Conservation (phyloP, 1,139 yeast genomes). For the Scheffersomyces parashehatae region DNA sequence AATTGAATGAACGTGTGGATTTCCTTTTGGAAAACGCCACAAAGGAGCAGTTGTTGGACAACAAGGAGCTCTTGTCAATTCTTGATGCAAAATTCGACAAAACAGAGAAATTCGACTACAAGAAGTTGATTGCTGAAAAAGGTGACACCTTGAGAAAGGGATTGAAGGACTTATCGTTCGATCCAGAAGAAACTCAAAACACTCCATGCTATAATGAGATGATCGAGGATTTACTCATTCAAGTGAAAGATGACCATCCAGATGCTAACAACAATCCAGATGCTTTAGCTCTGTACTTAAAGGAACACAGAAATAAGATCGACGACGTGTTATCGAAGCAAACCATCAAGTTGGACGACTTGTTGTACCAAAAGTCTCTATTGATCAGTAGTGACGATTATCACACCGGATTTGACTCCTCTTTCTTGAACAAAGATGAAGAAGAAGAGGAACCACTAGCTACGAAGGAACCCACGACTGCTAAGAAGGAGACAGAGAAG, state of each 20-base stretch:
- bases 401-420: constrained; percentile 90
- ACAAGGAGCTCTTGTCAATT: constrained; percentile 38
- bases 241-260: constrained; percentile 59
- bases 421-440: constrained; percentile 66
- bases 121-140: constrained; percentile 33
- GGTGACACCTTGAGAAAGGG: constrained; percentile 45
- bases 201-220: constrained; percentile 87
- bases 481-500: constrained; percentile 5
- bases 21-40: constrained; percentile 46
- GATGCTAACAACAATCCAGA: constrained; percentile 48
- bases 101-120: constrained; percentile 52
- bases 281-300: constrained; percentile 42
- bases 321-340: constrained; percentile 63
- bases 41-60: constrained; percentile 44
- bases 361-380: constrained; percentile 67
- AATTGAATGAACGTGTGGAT: constrained; percentile 73
- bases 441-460: constrained; percentile 21
- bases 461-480: constrained; percentile 5
- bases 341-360: constrained; percentile 58
- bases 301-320: constrained; percentile 69
- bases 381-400: constrained; percentile 90
- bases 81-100: constrained; percentile 56
- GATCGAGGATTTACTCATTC: constrained; percentile 85
- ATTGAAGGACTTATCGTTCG: constrained; percentile 41
- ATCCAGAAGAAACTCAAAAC: constrained; percentile 56